phyloP scores from a whole-genome alignment of 306 rosid species.

The Hippophae tibetana region DNA sequence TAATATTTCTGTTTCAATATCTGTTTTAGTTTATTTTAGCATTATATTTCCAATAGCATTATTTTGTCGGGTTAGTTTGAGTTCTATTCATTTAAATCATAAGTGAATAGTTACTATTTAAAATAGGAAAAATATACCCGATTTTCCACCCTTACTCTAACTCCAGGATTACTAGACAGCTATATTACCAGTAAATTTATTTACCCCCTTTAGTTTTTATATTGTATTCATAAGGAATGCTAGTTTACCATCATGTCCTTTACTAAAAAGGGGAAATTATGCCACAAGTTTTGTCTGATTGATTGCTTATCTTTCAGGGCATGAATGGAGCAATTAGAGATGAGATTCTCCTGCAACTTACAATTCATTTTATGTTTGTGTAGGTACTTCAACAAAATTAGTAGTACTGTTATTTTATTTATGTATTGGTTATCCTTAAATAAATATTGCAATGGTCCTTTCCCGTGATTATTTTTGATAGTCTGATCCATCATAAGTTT shows the following conservation, averaged over 20 bases:
- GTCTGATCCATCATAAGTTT: no score
- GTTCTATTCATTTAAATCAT: no score
- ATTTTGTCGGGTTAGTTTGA: no score
- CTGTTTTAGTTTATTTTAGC: no score
- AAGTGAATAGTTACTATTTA: no score
- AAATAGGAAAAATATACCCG: no score
- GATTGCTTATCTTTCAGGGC: conserved; percentile 48
- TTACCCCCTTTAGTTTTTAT: no score
- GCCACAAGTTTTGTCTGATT: conserved; percentile 9
- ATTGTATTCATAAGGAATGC: not conserved
- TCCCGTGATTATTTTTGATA: not conserved
- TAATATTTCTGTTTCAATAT: no score
- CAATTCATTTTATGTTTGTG: conserved; percentile 71
- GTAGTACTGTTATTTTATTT: not conserved
- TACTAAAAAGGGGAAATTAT: not conserved
- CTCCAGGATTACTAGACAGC: no score
- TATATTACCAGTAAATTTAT: no score
- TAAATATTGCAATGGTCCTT: not conserved
- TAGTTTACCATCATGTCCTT: not conserved
- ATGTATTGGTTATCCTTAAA: not conserved
- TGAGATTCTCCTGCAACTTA: conserved; percentile 51
- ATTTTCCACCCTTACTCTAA: no score
- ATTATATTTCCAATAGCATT: no score
- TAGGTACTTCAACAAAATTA: conserved; percentile 37
- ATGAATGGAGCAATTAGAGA: conserved; percentile 66